Base-by-base conservation (phyloP, 495 filamentous ascomycete species). In the Hypoxylon trugodes region DNA sequence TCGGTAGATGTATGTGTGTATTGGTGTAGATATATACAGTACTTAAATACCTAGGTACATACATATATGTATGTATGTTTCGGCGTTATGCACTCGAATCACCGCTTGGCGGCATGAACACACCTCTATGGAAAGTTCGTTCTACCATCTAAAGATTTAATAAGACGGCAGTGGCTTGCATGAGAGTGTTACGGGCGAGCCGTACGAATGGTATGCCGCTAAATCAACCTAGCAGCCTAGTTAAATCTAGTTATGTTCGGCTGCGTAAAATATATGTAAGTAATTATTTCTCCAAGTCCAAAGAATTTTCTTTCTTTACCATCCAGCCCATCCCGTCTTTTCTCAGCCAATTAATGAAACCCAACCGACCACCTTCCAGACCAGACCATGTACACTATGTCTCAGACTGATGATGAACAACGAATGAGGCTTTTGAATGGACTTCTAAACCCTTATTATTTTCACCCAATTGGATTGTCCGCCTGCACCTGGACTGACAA, bases 361-460 rank as follows among this genome's bases (percentile, higher is more conserved):
- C 16, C 25, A 55, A 19, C 32, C 35, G 12, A 36, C 41, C 45
- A 30, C 35, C 19, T 55, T 53, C 49, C 55, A 55, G 55, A 56
- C 55, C 41, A 36, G 33, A 18, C 35, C 30, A 53, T 54, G 61
- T 65, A 36, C 25, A 18, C 35, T 26, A 53, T 54, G 61, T 65
- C 49, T 65, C 61, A 65, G 54, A 65, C 30, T 36, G 41, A 24
- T 35, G 52, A 40, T 26, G 54, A 53, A 16, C 6, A 46, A 32
- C 54, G 15, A 54, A 54, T 47, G 47, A 54, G 32, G 25, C 40
- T 25, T 52, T 40, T 32, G n/a, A 35, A 6, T 51, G n/a, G 48
- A 33, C 35, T 40, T 19, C 19, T 24, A 25, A 53, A 30, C 26
- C 15, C 56, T 36, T 15, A 6, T 42, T 50, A 0, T 42, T 35